These are phyloP conservation scores for Crucibulum laeve DNA, from an alignment of 768 basidiomycete species.

Conservation along the genomic window DNA sequence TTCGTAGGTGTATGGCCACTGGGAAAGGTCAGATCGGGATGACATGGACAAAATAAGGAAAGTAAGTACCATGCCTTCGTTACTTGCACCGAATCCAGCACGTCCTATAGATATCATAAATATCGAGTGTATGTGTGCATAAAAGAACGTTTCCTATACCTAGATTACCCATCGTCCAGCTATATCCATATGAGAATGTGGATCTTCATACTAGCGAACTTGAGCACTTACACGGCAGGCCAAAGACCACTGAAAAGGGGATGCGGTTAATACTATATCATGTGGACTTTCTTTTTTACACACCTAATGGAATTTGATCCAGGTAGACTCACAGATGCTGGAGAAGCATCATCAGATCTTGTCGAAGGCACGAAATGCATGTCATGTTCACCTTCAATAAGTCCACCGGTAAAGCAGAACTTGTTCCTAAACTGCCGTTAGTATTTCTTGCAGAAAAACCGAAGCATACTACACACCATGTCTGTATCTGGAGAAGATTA, in stretches of 20 bases:
- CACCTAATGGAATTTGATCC: slow-evolving; percentile 20
- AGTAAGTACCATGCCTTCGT: slow-evolving; percentile 53
- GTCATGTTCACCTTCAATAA: slow-evolving; percentile 42
- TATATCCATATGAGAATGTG: slow-evolving; percentile 8
- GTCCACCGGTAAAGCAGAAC: slow-evolving; percentile 80
- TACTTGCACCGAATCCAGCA: slow-evolving; percentile 66
- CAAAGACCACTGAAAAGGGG: slow-evolving; percentile 24
- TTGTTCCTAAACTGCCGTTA: slow-evolving; percentile 29
- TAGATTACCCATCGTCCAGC: slow-evolving; percentile 48
- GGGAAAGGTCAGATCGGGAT: background rate
- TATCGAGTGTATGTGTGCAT: slow-evolving; percentile 23
- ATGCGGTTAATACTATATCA: background rate
- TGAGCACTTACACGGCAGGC: slow-evolving; percentile 28
- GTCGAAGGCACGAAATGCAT: slow-evolving; percentile 2
- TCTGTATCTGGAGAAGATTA: slow-evolving; percentile 23
- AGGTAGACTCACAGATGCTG: slow-evolving; percentile 22
- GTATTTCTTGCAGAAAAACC: background rate
- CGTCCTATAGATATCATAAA: slow-evolving; percentile 37
- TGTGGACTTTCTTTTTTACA: background rate
- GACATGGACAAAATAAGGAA: slow-evolving; percentile 2
- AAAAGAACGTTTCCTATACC: slow-evolving; percentile 15
- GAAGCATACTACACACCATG: slow-evolving; percentile 18
- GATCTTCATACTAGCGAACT: background rate
- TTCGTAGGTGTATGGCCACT: slow-evolving; percentile 70
- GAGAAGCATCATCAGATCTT: background rate